A percentile compares a stretch with the other conserved stretches of the same genome.
Evolutionary conservation across 1,284 basidiomycete species (phyloP).

Genomic region (Malassezia nana): DNA sequence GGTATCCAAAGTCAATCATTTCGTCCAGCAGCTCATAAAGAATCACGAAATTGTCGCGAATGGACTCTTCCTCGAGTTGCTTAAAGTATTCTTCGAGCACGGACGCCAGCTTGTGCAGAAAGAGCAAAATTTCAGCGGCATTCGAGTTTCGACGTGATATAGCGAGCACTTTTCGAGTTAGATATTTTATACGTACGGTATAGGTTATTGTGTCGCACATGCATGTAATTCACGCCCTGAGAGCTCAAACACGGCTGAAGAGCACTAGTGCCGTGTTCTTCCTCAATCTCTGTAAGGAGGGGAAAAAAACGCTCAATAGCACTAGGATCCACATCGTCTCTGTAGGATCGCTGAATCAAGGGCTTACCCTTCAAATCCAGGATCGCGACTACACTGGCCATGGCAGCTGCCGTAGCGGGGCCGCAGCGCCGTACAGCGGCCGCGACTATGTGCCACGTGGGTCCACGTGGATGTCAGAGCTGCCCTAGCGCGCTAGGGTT

Average conservation of each 20-base stretch:
- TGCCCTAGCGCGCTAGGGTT: neutral
- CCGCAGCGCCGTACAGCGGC: neutral
- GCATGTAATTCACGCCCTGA: constrained; percentile 77
- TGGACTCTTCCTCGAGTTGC: constrained; percentile 96
- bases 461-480: neutral
- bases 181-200: constrained; percentile 61
- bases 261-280: constrained; percentile 70
- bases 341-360: constrained; percentile 91
- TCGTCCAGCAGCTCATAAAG: constrained; percentile 93
- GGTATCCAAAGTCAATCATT: constrained; percentile 99
- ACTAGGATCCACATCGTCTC: constrained; percentile 82
- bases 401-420: constrained; percentile 14
- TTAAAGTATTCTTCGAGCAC: constrained; percentile 94
- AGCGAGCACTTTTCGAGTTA: constrained; percentile 63
- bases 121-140: constrained; percentile 89
- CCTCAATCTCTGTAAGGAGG: constrained; percentile 87
- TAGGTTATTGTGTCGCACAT: constrained; percentile 93
- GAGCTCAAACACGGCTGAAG: constrained; percentile 78
- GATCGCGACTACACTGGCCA: constrained; percentile 63
- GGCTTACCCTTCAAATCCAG: constrained; percentile 98
- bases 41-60: constrained; percentile 93
- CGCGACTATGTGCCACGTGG: neutral
- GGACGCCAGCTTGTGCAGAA: constrained; percentile 74
- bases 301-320: constrained; percentile 90
- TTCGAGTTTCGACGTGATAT: constrained; percentile 92